A percentile compares a stretch with the other conserved stretches of the same genome.
Conservation (phyloP, 345 rosid species). For the Microthlaspi erraticum region DNA sequence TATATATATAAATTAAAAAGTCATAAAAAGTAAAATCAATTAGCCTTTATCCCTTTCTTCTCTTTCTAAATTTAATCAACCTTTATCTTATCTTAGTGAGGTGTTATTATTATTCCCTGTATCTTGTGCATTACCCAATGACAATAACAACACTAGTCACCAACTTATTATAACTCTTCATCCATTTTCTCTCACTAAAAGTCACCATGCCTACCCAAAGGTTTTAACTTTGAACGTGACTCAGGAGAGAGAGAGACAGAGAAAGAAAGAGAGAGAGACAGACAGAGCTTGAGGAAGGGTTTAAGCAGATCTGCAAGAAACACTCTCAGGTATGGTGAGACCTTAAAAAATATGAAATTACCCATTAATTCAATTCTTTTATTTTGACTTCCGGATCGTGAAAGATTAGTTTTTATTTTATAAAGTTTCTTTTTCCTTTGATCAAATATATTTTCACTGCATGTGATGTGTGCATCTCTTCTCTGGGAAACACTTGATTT, state of each 20-base stretch:
- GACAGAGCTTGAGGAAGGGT: conserved; percentile 33
- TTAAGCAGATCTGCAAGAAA: conserved; percentile 45
- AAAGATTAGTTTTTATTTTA: not conserved
- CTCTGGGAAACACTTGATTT: conserved; percentile 24
- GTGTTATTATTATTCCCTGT: conserved; percentile 1
- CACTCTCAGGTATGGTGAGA: conserved; percentile 39
- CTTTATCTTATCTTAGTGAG: conserved; percentile 24
- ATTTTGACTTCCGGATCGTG: conserved; percentile 25
- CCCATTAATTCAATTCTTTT: not conserved
- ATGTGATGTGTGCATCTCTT: conserved; percentile 37
- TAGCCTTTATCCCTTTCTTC: not conserved
- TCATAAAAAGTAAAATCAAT: not conserved
- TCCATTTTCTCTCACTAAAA: conserved; percentile 41
- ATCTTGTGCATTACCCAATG: conserved; percentile 40
- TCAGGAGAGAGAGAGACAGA: not conserved
- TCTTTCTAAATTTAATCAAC: not conserved
- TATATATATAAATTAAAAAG: not conserved
- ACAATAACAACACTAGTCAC: conserved; percentile 39
- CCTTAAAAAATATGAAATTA: conserved; percentile 13
- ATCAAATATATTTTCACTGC: conserved; percentile 35
- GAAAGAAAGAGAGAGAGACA: conserved; percentile 5
- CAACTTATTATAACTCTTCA: conserved; percentile 39
- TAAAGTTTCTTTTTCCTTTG: conserved; percentile 15
- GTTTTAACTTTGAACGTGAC: conserved; percentile 39
- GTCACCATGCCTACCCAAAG: conserved; percentile 28